These are phyloP conservation scores for Tubosaeta brunneosetosa DNA, from an alignment of 768 basidiomycete species.

Conservation along the genomic window DNA sequence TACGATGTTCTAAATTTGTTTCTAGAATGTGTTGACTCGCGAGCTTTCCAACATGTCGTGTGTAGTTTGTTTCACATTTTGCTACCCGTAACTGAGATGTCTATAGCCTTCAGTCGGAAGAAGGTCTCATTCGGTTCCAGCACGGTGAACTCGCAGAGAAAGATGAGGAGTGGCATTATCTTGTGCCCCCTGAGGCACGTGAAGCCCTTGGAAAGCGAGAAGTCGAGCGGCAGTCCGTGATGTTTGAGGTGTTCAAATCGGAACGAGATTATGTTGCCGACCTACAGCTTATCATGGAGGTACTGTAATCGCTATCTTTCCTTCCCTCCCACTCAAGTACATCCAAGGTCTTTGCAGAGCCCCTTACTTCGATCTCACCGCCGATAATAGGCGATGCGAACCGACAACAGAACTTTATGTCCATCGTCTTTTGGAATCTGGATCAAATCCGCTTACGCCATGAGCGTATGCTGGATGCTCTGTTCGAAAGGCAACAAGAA, in stretches of 20 bases:
- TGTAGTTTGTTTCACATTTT: conserved; percentile 15
- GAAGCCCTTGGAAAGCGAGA: conserved; percentile 72
- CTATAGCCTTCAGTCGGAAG: conserved; percentile 56
- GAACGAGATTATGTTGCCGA: conserved; percentile 88
- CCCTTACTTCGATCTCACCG: conserved; percentile 56
- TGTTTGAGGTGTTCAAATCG: conserved; percentile 87
- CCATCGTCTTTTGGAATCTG: conserved; percentile 83
- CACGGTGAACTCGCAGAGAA: conserved; percentile 54
- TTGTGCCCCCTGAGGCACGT: conserved; percentile 68
- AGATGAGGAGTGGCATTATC: conserved; percentile 81
- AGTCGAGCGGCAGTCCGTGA: conserved; percentile 76
- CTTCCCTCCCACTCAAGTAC: conserved; percentile 1
- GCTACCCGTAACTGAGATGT: conserved; percentile 9
- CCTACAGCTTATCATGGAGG: conserved; percentile 65
- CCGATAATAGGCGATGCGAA: conserved; percentile 55
- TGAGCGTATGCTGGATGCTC: conserved; percentile 58
- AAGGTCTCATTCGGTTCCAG: conserved; percentile 65
- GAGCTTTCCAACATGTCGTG: conserved; percentile 39
- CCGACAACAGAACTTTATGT: conserved; percentile 59
- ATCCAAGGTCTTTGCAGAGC: conserved; percentile 65
- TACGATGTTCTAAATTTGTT: conserved; percentile 5
- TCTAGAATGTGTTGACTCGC: conserved; percentile 31
- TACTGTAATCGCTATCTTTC: conserved; percentile 24
- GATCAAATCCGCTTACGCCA: conserved; percentile 63
- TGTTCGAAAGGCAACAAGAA: conserved; percentile 80